Percentiles rank a stretch among this genome's conserved stretches.
Evolutionary conservation across 2,329 filamentous ascomycete genomes (phyloP).

Genomic region (Aspergillus bombycis): DNA sequence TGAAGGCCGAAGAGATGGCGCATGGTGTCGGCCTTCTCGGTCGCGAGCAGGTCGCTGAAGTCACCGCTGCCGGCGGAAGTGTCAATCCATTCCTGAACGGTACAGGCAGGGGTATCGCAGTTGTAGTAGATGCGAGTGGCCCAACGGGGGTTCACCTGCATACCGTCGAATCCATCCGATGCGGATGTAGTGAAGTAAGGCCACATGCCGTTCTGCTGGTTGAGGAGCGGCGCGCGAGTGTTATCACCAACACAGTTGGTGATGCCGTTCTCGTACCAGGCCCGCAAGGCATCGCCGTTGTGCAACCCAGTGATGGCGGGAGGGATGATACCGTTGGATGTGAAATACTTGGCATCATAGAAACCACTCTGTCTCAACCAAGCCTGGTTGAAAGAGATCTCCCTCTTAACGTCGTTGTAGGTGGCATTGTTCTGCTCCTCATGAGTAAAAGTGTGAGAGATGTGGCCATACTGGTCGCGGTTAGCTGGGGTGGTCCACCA

Average conservation of each 20-base stretch:
- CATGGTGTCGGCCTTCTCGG: slow-evolving; percentile 57
- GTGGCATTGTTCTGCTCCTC: slow-evolving; percentile 63
- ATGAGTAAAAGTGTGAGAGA: slow-evolving; percentile 68
- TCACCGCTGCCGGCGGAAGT: slow-evolving; percentile 59
- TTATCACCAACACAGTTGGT: slow-evolving; percentile 66
- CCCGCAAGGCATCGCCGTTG: slow-evolving; percentile 64
- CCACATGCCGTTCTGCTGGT: slow-evolving; percentile 57
- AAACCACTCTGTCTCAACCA: slow-evolving; percentile 61
- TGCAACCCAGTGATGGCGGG: slow-evolving; percentile 66
- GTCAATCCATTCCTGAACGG: slow-evolving; percentile 62
- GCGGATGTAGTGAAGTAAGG: slow-evolving; percentile 57
- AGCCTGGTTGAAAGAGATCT: slow-evolving; percentile 63
- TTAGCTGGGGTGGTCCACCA: slow-evolving; percentile 59
- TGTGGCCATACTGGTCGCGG: slow-evolving; percentile 57
- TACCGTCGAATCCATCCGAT: slow-evolving; percentile 58
- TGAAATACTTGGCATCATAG: slow-evolving; percentile 51
- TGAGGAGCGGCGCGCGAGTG: slow-evolving; percentile 59
- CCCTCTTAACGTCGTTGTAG: slow-evolving; percentile 58
- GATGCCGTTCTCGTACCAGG: slow-evolving; percentile 64
- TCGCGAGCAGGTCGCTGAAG: slow-evolving; percentile 55
- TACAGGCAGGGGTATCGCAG: slow-evolving; percentile 61
- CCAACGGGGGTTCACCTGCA: slow-evolving; percentile 63
- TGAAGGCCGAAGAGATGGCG: slow-evolving; percentile 61
- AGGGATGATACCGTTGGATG: slow-evolving; percentile 60
- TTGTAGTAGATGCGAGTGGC: slow-evolving; percentile 68